Percentiles rank a stretch among this genome's conserved stretches.
Conservation (phyloP, 441 rosid genomes). For the Codiaeum variegatum region DNA sequence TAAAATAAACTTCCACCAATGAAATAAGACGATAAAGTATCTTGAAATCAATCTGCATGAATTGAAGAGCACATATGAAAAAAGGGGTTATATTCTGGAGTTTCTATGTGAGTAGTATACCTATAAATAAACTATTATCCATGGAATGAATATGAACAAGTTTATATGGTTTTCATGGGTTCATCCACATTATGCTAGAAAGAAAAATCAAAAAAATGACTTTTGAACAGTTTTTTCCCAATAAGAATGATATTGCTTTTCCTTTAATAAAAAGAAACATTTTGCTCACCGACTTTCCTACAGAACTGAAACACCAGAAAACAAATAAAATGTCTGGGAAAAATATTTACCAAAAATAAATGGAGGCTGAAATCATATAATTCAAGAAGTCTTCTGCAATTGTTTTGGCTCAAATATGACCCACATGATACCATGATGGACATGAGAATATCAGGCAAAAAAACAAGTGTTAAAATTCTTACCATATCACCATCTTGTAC, state of each 20-base stretch:
- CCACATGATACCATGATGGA: background rate
- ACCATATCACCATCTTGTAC: conserved; percentile 84
- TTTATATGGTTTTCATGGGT: background rate
- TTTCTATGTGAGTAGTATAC: background rate
- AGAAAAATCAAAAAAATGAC: background rate
- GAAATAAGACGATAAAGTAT: background rate
- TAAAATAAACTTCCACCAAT: background rate
- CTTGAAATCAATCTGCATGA: background rate
- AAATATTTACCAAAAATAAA: background rate
- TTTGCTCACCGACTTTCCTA: background rate
- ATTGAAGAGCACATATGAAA: background rate
- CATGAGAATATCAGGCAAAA: conserved; percentile 12
- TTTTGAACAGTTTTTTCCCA: background rate
- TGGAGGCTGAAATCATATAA: background rate
- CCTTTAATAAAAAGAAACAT: background rate
- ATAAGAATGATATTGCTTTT: background rate
- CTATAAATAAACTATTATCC: background rate
- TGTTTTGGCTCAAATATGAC: background rate
- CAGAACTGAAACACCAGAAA: background rate
- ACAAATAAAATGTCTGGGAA: background rate
- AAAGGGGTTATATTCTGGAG: background rate
- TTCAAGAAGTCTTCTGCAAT: background rate
- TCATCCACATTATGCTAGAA: background rate
- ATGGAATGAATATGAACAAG: background rate
- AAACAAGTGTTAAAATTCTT: conserved; percentile 27